These are phyloP conservation scores for Kwoniella sp. DNA, from an alignment of 768 basidiomycete species.

Conservation along the genomic window DNA sequence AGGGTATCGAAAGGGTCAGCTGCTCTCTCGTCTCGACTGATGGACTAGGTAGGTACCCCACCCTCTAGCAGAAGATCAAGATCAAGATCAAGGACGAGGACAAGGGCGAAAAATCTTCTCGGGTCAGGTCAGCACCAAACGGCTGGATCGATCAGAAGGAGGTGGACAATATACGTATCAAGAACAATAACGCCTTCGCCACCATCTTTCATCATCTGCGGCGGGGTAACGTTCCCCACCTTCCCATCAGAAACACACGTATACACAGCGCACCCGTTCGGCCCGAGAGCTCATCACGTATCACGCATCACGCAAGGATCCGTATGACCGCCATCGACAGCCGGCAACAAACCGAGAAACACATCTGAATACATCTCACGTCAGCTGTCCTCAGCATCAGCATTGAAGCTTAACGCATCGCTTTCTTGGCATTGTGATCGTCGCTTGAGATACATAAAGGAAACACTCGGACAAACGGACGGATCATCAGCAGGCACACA, in stretches of 20 bases:
- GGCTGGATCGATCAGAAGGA: neutral
- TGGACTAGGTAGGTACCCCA: neutral
- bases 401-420: neutral
- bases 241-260: neutral
- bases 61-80: too few species aligned
- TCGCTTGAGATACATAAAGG: too few species aligned
- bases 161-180: too few species aligned
- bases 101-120: neutral
- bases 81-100: neutral
- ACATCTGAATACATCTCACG: neutral
- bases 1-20: neutral
- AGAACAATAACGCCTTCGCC: too few species aligned
- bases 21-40: too few species aligned
- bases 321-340: too few species aligned
- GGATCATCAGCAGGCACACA: too few species aligned
- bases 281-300: neutral
- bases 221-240: neutral
- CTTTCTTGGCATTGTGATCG: neutral
- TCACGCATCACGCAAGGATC: neutral
- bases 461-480: too few species aligned
- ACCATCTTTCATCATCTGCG: neutral
- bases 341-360: neutral
- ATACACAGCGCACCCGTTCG: neutral
- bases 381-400: neutral
- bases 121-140: neutral